Conservation (phyloP, 371 early-diverging fungal genomes). For the Chytridiales sp. region DNA sequence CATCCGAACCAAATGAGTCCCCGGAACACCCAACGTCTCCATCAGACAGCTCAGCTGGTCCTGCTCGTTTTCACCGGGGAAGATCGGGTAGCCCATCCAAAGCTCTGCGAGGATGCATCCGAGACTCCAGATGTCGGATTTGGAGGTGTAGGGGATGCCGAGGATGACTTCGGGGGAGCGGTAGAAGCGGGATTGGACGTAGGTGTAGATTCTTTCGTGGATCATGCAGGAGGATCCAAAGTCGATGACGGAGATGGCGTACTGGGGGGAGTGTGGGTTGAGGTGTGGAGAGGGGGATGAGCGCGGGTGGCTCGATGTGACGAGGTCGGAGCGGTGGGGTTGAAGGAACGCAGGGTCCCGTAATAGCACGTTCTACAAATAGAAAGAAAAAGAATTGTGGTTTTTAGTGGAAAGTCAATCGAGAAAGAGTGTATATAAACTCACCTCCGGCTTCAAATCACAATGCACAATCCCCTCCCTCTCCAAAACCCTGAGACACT, state of each 20-base stretch:
- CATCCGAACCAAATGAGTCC: slow-evolving; percentile 67
- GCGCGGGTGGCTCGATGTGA: slow-evolving; percentile 18
- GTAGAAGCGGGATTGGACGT: slow-evolving; percentile 97
- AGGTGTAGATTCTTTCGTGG: slow-evolving; percentile 87
- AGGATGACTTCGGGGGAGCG: slow-evolving; percentile 96
- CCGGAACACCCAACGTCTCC: slow-evolving; percentile 88
- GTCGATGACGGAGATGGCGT: slow-evolving; percentile 95
- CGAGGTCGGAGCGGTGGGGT: slow-evolving; percentile 30
- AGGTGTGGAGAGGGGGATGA: slow-evolving; percentile 35
- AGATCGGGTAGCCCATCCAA: slow-evolving; percentile 76
- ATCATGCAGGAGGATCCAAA: slow-evolving; percentile 95
- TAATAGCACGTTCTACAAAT: slow-evolving; percentile 28
- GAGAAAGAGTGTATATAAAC: neutral
- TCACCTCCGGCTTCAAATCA: slow-evolving; percentile 96
- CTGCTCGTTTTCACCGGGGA: slow-evolving; percentile 96
- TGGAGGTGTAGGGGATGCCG: slow-evolving; percentile 70
- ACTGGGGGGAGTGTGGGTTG: slow-evolving; percentile 33
- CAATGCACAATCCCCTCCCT: slow-evolving; percentile 89
- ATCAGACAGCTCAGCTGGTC: slow-evolving; percentile 93
- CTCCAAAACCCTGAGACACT: slow-evolving; percentile 73
- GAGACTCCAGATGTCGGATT: slow-evolving; percentile 99
- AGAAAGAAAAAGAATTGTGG: neutral
- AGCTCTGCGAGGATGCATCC: slow-evolving; percentile 99
- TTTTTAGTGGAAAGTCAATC: neutral
- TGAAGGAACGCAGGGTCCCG: slow-evolving; percentile 23